Evolutionary conservation across 768 basidiomycete species (phyloP).

Genomic region (Termitomyces eurrhizus): DNA sequence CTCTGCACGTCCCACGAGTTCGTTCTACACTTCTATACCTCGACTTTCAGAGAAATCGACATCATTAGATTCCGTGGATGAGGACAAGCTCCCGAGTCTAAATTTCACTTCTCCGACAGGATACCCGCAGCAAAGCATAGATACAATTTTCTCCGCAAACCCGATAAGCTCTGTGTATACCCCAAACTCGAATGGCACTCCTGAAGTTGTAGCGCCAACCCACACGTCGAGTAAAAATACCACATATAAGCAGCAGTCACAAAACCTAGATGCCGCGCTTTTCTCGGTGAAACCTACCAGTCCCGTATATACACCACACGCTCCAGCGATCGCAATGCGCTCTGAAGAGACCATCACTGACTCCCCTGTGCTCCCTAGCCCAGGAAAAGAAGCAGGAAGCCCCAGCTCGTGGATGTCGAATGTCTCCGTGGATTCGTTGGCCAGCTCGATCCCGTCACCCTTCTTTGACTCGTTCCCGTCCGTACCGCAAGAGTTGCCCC

Average conservation of each 20-base stretch:
- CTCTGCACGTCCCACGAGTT: slow-evolving; percentile 16
- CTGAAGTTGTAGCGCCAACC: neutral
- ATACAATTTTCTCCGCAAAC: slow-evolving; percentile 10
- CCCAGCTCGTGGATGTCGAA: slow-evolving; percentile 47
- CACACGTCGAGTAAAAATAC: neutral
- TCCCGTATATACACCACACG: slow-evolving; percentile 13
- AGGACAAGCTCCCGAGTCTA: slow-evolving; percentile 13
- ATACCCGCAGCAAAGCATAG: neutral
- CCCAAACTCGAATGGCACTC: neutral
- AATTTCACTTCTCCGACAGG: slow-evolving; percentile 2
- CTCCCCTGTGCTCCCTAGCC: slow-evolving; percentile 15
- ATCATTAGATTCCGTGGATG: slow-evolving; percentile 9
- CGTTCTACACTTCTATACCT: slow-evolving; percentile 12
- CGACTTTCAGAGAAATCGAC: neutral
- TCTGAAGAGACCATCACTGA: slow-evolving; percentile 16
- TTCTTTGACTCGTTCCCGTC: slow-evolving; percentile 68
- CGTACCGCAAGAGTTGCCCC: slow-evolving; percentile 51
- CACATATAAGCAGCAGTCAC: neutral
- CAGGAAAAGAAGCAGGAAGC: slow-evolving; percentile 16
- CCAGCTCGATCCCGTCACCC: slow-evolving; percentile 39
- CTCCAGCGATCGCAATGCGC: slow-evolving; percentile 11
- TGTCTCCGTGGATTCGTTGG: slow-evolving; percentile 33
- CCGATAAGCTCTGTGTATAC: slow-evolving; percentile 18
- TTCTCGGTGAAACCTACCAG: slow-evolving; percentile 9
- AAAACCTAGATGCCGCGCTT: slow-evolving; percentile 1